These are phyloP conservation scores for Aspergillus sp. DNA, from an alignment of 2,329 filamentous ascomycete genomes.

Conservation along the genomic window DNA sequence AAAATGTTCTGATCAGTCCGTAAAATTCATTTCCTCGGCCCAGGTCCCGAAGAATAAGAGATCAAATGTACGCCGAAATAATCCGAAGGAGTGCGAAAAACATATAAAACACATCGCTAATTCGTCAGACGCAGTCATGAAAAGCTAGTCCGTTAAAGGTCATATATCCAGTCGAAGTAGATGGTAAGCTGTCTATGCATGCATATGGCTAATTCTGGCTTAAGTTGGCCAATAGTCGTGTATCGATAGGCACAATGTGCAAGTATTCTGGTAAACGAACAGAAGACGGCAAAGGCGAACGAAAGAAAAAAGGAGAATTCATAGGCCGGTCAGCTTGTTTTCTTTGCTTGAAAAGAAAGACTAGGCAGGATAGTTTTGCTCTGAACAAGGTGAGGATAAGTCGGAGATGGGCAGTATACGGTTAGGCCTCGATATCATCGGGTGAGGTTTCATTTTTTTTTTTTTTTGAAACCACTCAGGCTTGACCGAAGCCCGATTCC, in stretches of 20 bases:
- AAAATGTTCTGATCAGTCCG: constrained; percentile 13
- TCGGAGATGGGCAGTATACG: constrained; percentile 7
- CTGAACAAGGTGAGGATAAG: constrained; percentile 8
- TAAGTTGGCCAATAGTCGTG: constrained; percentile 21
- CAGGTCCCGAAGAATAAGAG: constrained; percentile 11
- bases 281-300: constrained; percentile 11
- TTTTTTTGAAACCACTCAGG: constrained; percentile 12
- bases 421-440: constrained; percentile 2
- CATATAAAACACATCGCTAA: constrained; percentile 24
- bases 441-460: neutral
- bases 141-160: constrained; percentile 17
- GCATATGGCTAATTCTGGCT: constrained; percentile 26
- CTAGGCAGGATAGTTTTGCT: constrained; percentile 14
- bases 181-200: constrained; percentile 26
- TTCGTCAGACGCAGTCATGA: constrained; percentile 17
- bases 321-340: constrained; percentile 7
- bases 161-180: constrained; percentile 24
- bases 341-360: constrained; percentile 7
- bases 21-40: constrained; percentile 14
- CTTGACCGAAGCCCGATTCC: constrained; percentile 17
- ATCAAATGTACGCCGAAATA: constrained; percentile 19
- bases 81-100: constrained; percentile 15
- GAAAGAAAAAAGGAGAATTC: constrained; percentile 1
- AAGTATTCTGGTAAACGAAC: constrained; percentile 12
- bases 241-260: constrained; percentile 11